These are phyloP conservation scores for Boletus subluridellus DNA, from an alignment of 1,284 basidiomycete genomes.

Conservation along the genomic window DNA sequence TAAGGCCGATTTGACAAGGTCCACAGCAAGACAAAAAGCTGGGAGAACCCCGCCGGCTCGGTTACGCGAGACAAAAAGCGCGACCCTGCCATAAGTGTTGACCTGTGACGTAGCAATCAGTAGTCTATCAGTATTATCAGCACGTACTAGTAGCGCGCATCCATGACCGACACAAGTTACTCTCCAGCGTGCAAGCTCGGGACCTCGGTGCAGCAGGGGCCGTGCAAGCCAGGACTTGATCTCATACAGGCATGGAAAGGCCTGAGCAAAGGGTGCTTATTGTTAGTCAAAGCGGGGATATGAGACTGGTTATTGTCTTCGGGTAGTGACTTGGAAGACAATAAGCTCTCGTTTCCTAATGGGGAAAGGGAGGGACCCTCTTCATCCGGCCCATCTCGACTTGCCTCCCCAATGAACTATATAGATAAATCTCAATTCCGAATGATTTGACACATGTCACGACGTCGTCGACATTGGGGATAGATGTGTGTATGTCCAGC, in stretches of 20 bases:
- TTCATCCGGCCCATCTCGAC: too few relatives aligned
- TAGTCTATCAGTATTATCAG: too few relatives aligned
- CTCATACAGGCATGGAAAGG: background rate
- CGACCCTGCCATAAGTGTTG: background rate
- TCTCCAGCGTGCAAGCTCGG: background rate
- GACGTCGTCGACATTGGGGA: too few relatives aligned
- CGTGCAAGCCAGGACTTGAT: background rate
- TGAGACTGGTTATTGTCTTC: constrained; percentile 23
- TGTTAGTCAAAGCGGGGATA: constrained; percentile 14
- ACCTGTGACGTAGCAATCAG: background rate
- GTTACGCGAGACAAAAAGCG: constrained; percentile 28
- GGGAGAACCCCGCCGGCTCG: constrained; percentile 20
- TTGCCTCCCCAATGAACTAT: too few relatives aligned
- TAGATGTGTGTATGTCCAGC: too few relatives aligned
- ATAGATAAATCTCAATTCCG: too few relatives aligned
- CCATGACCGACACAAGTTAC: background rate
- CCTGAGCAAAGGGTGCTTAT: constrained; percentile 7
- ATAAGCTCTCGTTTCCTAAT: constrained; percentile 24
- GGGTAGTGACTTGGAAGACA: constrained; percentile 17
- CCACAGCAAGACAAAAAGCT: constrained; percentile 32
- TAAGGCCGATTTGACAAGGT: constrained; percentile 31
- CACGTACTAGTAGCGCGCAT: background rate
- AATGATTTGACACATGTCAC: too few relatives aligned
- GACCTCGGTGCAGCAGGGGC: background rate
- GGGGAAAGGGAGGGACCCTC: background rate